phyloP scores from a whole-genome alignment of 768 basidiomycete species.

The Leucogyrophana mollusca region DNA sequence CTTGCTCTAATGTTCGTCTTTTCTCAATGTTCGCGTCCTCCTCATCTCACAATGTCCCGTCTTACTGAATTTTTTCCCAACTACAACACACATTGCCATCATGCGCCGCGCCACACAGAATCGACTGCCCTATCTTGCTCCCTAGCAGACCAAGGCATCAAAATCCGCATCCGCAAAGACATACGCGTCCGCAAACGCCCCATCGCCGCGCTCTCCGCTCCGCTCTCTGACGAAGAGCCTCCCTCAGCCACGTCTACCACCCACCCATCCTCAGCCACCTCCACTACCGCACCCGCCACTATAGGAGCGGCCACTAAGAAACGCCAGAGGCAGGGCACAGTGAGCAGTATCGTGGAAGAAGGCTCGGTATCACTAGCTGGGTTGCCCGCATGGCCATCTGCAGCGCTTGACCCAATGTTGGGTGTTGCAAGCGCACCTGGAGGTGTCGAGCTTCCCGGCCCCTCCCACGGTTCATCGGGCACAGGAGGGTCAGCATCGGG shows the following conservation, averaged over 20 bases:
- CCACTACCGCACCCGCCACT: not conserved
- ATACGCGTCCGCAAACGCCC: constrained; percentile 80
- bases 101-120: constrained; percentile 43
- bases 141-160: constrained; percentile 94
- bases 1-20: constrained; percentile 10
- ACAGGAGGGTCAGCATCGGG: not conserved
- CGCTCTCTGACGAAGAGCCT: constrained; percentile 13
- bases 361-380: constrained; percentile 24
- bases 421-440: constrained; percentile 30
- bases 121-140: constrained; percentile 87
- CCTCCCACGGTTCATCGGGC: constrained; percentile 7
- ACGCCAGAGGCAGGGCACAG: constrained; percentile 27
- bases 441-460: constrained; percentile 27
- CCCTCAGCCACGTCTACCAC: constrained; percentile 6
- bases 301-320: constrained; percentile 7
- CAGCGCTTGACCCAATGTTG: constrained; percentile 29
- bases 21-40: constrained; percentile 6
- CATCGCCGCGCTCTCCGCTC: constrained; percentile 32
- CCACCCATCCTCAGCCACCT: not conserved
- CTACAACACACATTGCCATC: constrained; percentile 1
- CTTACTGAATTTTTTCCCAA: constrained; percentile 8
- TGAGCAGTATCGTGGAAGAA: constrained; percentile 16
- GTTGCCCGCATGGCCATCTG: constrained; percentile 31
- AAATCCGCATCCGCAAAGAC: constrained; percentile 91
- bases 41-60: constrained; percentile 8